Conservation (phyloP, 2,329 filamentous ascomycete species). For the Karstenula rhodostoma region DNA sequence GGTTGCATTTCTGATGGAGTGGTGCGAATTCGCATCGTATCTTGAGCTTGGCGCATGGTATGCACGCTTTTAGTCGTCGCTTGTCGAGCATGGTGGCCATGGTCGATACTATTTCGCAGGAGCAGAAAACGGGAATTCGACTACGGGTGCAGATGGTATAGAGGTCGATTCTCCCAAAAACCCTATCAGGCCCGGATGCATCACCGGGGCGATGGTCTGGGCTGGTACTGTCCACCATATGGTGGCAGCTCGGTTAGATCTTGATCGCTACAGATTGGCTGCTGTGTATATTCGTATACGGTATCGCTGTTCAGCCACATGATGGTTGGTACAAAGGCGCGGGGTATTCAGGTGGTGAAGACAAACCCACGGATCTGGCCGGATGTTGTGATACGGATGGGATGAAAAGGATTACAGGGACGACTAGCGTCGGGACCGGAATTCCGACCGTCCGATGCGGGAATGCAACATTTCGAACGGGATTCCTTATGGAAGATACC, state of each 20-base stretch:
- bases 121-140: not conserved
- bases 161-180: not conserved
- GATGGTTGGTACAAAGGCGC: not conserved
- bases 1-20: constrained; percentile 9
- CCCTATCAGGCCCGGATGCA: not conserved
- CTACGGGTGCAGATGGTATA: not conserved
- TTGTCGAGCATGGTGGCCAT: not conserved
- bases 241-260: not conserved
- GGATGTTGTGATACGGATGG: not conserved
- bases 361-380: not conserved
- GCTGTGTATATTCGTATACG: not conserved
- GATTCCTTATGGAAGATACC: not conserved
- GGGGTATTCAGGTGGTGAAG: not conserved
- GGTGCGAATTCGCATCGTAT: constrained; percentile 10
- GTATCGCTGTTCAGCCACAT: not conserved
- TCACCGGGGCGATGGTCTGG: not conserved
- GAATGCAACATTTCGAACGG: not conserved
- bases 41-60: constrained; percentile 16
- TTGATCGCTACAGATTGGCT: not conserved
- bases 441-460: constrained; percentile 6
- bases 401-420: not conserved
- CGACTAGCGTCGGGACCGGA: constrained; percentile 1
- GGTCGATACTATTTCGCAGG: not conserved
- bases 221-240: not conserved
- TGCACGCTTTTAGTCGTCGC: constrained; percentile 16